Conservation (phyloP, 495 filamentous ascomycete species). For the Diplogelasinospora grovesii region DNA sequence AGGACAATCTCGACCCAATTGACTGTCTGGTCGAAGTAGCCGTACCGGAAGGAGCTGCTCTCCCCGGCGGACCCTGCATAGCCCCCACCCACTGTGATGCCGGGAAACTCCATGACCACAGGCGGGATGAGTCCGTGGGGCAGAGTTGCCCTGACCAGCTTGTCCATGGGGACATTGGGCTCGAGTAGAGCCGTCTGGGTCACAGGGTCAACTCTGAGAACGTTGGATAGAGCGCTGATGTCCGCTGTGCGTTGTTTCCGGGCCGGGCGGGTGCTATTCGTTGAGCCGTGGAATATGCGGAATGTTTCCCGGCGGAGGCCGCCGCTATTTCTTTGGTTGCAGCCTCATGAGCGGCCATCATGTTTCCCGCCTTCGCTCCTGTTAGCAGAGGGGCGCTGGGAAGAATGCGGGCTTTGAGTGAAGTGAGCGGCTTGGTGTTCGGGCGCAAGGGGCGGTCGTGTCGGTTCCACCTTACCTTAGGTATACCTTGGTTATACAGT, state of each 20-base stretch:
- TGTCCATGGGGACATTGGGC: conserved; percentile 60
- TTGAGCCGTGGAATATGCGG: conserved; percentile 66
- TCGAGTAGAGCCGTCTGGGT: conserved; percentile 48
- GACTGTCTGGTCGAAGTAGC: conserved; percentile 52
- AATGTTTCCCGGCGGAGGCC: conserved; percentile 47
- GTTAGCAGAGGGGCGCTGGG: too few species aligned
- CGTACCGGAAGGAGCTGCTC: conserved; percentile 53
- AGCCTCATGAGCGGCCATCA: too few species aligned
- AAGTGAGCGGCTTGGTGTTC: too few species aligned
- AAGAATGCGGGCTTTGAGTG: too few species aligned
- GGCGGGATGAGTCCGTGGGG: conserved; percentile 46
- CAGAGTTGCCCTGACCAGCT: conserved; percentile 46
- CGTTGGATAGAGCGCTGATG: conserved; percentile 43
- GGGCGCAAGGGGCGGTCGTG: too few species aligned
- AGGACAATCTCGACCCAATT: conserved; percentile 54
- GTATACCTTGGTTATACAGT: too few species aligned
- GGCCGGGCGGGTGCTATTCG: conserved; percentile 60
- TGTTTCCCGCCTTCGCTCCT: too few species aligned
- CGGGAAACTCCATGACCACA: conserved; percentile 59
- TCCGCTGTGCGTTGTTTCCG: conserved; percentile 46
- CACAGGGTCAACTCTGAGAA: conserved; percentile 45
- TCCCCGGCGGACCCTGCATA: conserved; percentile 57
- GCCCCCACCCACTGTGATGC: conserved; percentile 59
- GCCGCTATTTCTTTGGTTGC: not conserved
- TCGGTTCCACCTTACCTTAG: too few species aligned